Conservation (phyloP, 495 filamentous ascomycete genomes). For the Penicillium angulare region DNA sequence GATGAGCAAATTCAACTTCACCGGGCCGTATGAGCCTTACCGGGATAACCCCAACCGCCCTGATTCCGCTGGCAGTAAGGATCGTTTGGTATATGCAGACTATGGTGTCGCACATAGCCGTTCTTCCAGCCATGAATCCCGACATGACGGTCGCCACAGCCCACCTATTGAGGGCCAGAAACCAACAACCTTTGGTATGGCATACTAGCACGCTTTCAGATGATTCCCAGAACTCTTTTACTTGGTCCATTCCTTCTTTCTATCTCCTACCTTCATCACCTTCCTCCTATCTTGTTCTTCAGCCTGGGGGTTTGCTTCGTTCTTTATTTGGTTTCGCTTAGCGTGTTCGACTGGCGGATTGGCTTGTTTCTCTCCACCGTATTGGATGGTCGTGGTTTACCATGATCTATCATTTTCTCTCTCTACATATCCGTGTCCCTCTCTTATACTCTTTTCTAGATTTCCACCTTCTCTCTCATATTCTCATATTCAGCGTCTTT, state of each 20-base stretch:
- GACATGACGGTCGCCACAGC: constrained; percentile 21
- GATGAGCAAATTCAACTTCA: constrained; percentile 50
- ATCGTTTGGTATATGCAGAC: constrained; percentile 40
- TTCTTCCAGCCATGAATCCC: constrained; percentile 37
- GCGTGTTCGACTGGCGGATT: background rate
- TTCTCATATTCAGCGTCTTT: constrained; percentile 10
- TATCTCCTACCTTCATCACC: constrained; percentile 21
- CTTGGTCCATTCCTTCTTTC: constrained; percentile 3
- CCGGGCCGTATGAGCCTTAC: constrained; percentile 44
- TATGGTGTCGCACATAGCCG: constrained; percentile 38
- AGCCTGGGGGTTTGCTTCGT: constrained; percentile 8
- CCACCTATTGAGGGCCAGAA: constrained; percentile 35
- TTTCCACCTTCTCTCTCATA: constrained; percentile 4
- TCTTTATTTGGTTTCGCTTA: background rate
- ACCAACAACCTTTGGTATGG: constrained; percentile 42
- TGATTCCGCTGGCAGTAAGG: constrained; percentile 36
- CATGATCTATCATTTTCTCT: constrained; percentile 3
- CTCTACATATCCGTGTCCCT: constrained; percentile 5
- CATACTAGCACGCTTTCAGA: constrained; percentile 24
- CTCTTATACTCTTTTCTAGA: constrained; percentile 1
- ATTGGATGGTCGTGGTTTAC: constrained; percentile 10
- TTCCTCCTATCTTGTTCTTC: constrained; percentile 12
- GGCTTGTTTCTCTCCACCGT: constrained; percentile 4
- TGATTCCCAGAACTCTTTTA: constrained; percentile 8
- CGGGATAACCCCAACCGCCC: constrained; percentile 36